Evolutionary conservation across 2,329 filamentous ascomycete genomes (phyloP), one percentile per base, ranked within the genome.

Genomic region (Seiridium unicorne): DNA sequence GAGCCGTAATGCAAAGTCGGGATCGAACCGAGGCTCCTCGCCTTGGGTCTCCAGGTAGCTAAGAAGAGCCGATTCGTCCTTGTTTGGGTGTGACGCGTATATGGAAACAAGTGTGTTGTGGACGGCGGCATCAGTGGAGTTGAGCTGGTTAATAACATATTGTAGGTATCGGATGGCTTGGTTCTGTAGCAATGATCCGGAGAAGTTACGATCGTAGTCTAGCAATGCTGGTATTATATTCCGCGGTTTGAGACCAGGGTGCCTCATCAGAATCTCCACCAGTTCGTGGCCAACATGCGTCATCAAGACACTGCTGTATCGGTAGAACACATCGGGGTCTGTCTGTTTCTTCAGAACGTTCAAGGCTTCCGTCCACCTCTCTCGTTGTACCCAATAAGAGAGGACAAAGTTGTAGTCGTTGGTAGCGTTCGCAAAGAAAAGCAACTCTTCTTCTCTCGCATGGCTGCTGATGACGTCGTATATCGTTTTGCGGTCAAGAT

Each of bases 51-150:
- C 91, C 5, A 99, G 87, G 71, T 99, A 99, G 5, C 89, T 85
- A 46, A 98, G 84, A 1, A 99, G 84, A 0, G 90, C 90, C 0
- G 90, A 88, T 77, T 99, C 95, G 60, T 96, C 93, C 59, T 86
- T 84, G 3, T 91, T 92, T 2, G 89, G 81, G 66, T 95, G 89
- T 0, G 93, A 93, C 3, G 95, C 95, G 72, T 97, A 96, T 56
- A 99, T 94, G 7, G 94, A 97, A 54, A 99, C 92, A 5, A 99
- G 85, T 0, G 95, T 98, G 73, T 99, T 99, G 79, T 99, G 95
- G 9, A 99, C 89, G 2, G 95, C 94, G 3, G 95, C 88, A 69
- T 94, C 84, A 61, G 89, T 84, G 57, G 93, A 89, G 72, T 90
- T 83, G 69, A 93, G 83, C 77, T 94, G 86, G 77, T 96, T 93